These are phyloP conservation scores for Erodium chrysanthum DNA, from an alignment of 441 rosid genomes.

Conservation along the genomic window DNA sequence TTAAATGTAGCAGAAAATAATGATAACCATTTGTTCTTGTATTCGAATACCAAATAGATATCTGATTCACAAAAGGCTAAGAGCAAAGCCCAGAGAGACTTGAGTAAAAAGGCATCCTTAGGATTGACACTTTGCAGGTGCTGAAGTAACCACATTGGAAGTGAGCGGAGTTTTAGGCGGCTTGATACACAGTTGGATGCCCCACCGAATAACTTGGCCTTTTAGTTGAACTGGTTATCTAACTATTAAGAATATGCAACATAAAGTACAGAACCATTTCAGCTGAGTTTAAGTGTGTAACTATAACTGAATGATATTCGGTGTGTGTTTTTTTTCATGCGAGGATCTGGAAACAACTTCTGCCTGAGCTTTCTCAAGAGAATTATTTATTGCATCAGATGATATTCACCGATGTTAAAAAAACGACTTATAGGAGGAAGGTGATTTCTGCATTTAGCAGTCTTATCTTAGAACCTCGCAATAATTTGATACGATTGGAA, in stretches of 20 bases:
- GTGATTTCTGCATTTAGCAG: neutral
- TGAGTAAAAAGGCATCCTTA: neutral
- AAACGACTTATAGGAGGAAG: neutral
- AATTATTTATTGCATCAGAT: constrained; percentile 1
- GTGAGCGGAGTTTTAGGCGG: neutral
- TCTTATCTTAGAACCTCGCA: neutral
- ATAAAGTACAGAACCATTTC: neutral
- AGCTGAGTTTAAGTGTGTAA: neutral
- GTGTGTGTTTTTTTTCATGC: neutral
- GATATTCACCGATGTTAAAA: neutral
- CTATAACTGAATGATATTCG: neutral
- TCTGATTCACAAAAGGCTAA: neutral
- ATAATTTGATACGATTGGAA: neutral
- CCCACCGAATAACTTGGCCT: too few relatives aligned
- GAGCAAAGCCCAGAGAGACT: neutral
- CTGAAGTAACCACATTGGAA: neutral
- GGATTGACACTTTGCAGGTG: neutral
- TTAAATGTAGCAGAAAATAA: neutral
- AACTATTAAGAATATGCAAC: neutral
- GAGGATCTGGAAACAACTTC: neutral
- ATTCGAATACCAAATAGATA: neutral
- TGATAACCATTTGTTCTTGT: neutral
- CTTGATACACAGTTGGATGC: neutral
- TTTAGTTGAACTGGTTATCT: neutral
- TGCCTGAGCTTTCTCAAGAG: neutral